Base-by-base conservation (phyloP, 2,329 filamentous ascomycete species). In the Parasarocladium wereldwijsianum region DNA sequence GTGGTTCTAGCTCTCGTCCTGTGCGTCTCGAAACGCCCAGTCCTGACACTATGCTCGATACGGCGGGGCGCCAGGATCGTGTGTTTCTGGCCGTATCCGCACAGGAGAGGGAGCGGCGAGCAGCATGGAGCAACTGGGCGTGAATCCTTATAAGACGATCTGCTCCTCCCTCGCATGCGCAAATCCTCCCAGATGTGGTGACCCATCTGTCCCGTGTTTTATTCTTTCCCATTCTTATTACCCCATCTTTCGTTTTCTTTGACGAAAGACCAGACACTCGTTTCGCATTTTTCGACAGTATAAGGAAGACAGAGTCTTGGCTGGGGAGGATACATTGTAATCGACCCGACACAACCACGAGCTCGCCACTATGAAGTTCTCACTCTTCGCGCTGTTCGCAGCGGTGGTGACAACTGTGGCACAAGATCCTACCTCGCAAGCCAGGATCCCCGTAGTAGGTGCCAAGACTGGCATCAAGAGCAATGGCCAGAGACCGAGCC, bases 331-430 rank as follows among this genome's bases (percentile, higher is more conserved):
- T 21, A 21, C 19, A 21, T 21, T n/a, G n/a, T n/a, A 8, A 21
- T 21, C 19, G n/a, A n/a, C 19, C 19, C 8, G 19, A 8, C 8
- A 29, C 16, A 6, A 19, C 16, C n/a, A 17, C 21, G 20, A 13
- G 23, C 12, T 17, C n/a, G 9, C 11, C 27, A 22, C 17, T 5
- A 30, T 30, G 28, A 23, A 30, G 28, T 12, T 30, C 19, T 30
- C 23, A 13, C 9, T 15, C 28, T 18, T 30, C 28, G 23, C 24
- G n/a, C 28, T 30, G 19, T 13, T 30, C 19, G 13, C 24, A 10
- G 28, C 20, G 18, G 28, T 21, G 19, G 9, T 6, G 11, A 14
- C 24, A 10, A 14, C 28, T 12, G 28, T 18, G 6, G 28, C 28
- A 13, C 28, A 30, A 16, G 19, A 30, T 10, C 19, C 28, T 5